A percentile compares a stretch with the other conserved stretches of the same genome.
These are phyloP conservation scores for Mucor saturninus DNA, from an alignment of 371 early-diverging fungal species.

Conservation along the genomic window DNA sequence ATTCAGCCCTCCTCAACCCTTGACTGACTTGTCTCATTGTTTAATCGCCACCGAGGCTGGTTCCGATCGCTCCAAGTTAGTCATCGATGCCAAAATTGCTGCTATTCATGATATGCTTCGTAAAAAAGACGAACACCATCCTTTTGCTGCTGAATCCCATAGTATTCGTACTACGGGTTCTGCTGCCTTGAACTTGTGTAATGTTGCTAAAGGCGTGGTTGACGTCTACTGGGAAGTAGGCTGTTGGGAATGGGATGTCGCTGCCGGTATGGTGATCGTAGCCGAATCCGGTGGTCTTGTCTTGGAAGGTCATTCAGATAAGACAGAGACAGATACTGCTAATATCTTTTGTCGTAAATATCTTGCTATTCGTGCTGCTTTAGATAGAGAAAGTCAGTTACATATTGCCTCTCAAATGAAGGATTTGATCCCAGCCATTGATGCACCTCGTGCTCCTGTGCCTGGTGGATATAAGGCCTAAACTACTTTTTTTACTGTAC, in stretches of 20 bases:
- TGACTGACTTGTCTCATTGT: slow-evolving; percentile 67
- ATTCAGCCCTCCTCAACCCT: slow-evolving; percentile 58
- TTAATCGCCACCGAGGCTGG: slow-evolving; percentile 88
- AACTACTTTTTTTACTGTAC: background rate
- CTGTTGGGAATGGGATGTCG: slow-evolving; percentile 81
- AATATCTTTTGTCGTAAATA: slow-evolving; percentile 58
- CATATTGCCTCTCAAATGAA: slow-evolving; percentile 48
- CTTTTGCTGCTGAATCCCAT: slow-evolving; percentile 52
- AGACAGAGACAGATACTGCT: slow-evolving; percentile 29
- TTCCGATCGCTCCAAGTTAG: slow-evolving; percentile 62
- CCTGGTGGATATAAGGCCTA: slow-evolving; percentile 51
- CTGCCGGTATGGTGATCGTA: slow-evolving; percentile 77
- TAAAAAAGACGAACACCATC: slow-evolving; percentile 39
- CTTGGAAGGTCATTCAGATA: slow-evolving; percentile 53
- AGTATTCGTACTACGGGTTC: slow-evolving; percentile 84
- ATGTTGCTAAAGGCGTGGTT: slow-evolving; percentile 80
- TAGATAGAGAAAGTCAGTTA: slow-evolving; percentile 32
- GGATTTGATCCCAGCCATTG: slow-evolving; percentile 45
- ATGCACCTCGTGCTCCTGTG: slow-evolving; percentile 49
- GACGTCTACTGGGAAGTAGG: slow-evolving; percentile 96
- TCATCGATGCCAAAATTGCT: slow-evolving; percentile 69
- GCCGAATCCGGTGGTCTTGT: slow-evolving; percentile 79
- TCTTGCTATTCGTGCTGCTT: slow-evolving; percentile 51
- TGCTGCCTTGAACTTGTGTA: slow-evolving; percentile 81
- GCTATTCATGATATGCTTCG: slow-evolving; percentile 60